These are phyloP conservation scores for Pisolithus thermaeus DNA, from an alignment of 1,284 basidiomycete genomes.

Conservation along the genomic window DNA sequence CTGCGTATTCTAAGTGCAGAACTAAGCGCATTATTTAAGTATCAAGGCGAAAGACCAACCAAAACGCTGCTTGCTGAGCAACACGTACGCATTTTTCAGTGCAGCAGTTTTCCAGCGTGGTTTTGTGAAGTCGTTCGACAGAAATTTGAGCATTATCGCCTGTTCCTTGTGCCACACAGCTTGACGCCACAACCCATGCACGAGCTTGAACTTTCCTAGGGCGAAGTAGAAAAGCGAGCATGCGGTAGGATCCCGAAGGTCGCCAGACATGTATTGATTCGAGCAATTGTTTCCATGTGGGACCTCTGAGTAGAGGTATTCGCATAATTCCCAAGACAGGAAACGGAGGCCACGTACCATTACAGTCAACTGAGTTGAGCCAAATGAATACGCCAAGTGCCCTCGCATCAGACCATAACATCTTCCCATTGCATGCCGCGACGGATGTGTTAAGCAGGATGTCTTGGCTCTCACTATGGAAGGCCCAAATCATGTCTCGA, in stretches of 20 bases:
- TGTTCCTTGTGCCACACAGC: slow-evolving; percentile 94
- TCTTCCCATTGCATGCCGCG: slow-evolving; percentile 71
- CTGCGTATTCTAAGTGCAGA: slow-evolving; percentile 75
- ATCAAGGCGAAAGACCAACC: slow-evolving; percentile 44
- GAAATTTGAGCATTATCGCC: slow-evolving; percentile 84
- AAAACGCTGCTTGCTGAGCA: slow-evolving; percentile 89
- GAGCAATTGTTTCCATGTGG: slow-evolving; percentile 86
- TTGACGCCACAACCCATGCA: slow-evolving; percentile 94
- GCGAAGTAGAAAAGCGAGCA: slow-evolving; percentile 96
- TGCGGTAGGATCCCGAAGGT: slow-evolving; percentile 80
- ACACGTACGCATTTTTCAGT: slow-evolving; percentile 92
- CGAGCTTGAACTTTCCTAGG: slow-evolving; percentile 84
- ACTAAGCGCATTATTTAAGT: slow-evolving; percentile 6
- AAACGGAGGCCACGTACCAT: slow-evolving; percentile 49
- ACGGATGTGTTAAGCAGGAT: slow-evolving; percentile 70
- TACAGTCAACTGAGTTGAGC: slow-evolving; percentile 71
- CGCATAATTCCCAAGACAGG: background rate
- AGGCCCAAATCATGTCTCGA: slow-evolving; percentile 93
- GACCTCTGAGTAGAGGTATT: slow-evolving; percentile 44
- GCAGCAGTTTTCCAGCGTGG: slow-evolving; percentile 91
- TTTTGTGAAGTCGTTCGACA: slow-evolving; percentile 86
- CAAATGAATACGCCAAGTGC: slow-evolving; percentile 85
- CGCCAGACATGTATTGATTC: slow-evolving; percentile 85
- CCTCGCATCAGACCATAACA: slow-evolving; percentile 84
- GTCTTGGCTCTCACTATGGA: slow-evolving; percentile 89